These are phyloP conservation scores for Xylaria acuta DNA, from an alignment of 495 filamentous ascomycete genomes.

Conservation along the genomic window DNA sequence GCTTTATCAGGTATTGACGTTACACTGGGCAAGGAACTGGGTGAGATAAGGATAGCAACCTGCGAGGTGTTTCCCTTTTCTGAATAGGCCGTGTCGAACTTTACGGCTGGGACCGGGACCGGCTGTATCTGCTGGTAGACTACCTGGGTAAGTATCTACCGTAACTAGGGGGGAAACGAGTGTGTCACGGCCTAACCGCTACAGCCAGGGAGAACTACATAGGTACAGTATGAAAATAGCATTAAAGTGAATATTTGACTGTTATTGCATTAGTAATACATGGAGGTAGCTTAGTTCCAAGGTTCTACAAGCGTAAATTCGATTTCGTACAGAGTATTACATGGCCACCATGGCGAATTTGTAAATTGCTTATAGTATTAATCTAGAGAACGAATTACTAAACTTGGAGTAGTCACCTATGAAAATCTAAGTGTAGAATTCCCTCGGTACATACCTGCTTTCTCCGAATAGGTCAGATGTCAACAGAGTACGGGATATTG, in stretches of 20 bases:
- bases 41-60: background rate
- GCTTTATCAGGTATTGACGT: background rate
- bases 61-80: background rate
- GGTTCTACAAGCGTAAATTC: background rate
- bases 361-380: background rate
- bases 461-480: background rate
- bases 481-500: background rate
- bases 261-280: background rate
- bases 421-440: background rate
- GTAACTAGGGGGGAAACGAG: background rate
- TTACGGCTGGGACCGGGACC: background rate
- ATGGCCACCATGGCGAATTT: background rate
- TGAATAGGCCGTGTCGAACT: background rate
- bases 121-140: background rate
- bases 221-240: background rate
- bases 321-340: background rate
- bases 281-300: background rate
- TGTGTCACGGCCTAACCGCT: background rate
- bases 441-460: background rate
- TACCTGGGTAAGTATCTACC: background rate
- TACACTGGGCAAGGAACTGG: background rate
- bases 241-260: background rate
- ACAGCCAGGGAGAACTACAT: background rate
- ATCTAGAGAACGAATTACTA: background rate
- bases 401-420: background rate